phyloP scores from a whole-genome alignment of 768 basidiomycete genomes.

The Myochromella boudieri region DNA sequence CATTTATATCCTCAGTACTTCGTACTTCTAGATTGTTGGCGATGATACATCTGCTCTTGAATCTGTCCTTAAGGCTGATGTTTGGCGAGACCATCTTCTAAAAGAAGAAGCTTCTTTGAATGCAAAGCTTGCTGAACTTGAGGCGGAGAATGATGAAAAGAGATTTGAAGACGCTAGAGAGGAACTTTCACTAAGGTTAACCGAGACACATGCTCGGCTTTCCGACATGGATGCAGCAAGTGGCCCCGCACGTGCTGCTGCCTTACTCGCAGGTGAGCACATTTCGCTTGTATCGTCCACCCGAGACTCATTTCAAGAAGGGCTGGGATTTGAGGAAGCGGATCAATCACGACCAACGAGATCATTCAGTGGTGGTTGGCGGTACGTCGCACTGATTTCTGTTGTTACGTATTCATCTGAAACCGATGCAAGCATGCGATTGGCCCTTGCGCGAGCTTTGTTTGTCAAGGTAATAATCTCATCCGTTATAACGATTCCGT shows the following conservation, averaged over 20 bases:
- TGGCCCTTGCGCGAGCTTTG: slow-evolving; percentile 91
- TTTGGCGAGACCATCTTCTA: slow-evolving; percentile 92
- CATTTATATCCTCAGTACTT: background rate
- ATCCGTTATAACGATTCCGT: background rate
- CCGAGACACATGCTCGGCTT: slow-evolving; percentile 86
- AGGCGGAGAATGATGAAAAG: slow-evolving; percentile 74
- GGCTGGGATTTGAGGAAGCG: slow-evolving; percentile 86
- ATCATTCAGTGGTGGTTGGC: slow-evolving; percentile 96
- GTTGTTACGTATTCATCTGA: background rate
- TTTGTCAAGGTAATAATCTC: slow-evolving; percentile 74
- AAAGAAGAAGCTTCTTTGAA: slow-evolving; percentile 83
- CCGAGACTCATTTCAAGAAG: slow-evolving; percentile 33
- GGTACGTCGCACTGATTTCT: slow-evolving; percentile 39
- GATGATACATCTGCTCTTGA: slow-evolving; percentile 92
- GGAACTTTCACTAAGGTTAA: slow-evolving; percentile 75
- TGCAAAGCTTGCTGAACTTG: slow-evolving; percentile 67
- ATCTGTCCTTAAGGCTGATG: slow-evolving; percentile 98
- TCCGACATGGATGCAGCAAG: slow-evolving; percentile 99
- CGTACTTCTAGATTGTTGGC: slow-evolving; percentile 67
- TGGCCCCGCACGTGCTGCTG: slow-evolving; percentile 91
- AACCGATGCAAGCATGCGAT: slow-evolving; percentile 70
- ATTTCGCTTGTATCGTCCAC: background rate
- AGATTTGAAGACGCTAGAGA: slow-evolving; percentile 84
- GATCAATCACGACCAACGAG: slow-evolving; percentile 84
- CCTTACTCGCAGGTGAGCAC: slow-evolving; percentile 75